These are phyloP conservation scores for Didymella glomerata DNA, from an alignment of 2,329 filamentous ascomycete genomes.

Conservation along the genomic window DNA sequence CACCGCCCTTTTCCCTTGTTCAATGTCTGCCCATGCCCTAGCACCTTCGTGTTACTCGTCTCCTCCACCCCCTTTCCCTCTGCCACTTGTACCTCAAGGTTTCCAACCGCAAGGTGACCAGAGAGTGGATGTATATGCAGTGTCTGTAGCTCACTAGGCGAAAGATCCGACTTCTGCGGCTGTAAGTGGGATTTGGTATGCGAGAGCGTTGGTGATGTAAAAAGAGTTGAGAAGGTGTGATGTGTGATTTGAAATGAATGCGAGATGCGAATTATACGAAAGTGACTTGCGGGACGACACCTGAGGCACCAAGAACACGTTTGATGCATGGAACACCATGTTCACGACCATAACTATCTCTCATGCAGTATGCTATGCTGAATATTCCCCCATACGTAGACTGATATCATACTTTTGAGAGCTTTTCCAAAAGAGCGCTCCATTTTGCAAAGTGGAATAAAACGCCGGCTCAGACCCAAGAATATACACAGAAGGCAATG, in stretches of 20 bases:
- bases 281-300: background rate
- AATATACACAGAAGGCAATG: slow-evolving; percentile 31
- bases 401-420: slow-evolving; percentile 17
- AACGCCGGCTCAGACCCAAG: slow-evolving; percentile 33
- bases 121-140: too few relatives aligned
- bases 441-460: background rate
- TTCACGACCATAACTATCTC: background rate
- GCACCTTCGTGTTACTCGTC: too few relatives aligned
- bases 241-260: background rate
- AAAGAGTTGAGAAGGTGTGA: background rate
- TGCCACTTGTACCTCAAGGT: too few relatives aligned
- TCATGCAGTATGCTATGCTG: background rate
- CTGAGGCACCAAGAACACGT: background rate
- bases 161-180: too few relatives aligned
- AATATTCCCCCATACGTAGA: background rate
- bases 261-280: background rate
- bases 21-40: too few relatives aligned
- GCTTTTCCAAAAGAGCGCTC: slow-evolving; percentile 14
- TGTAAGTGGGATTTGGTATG: too few relatives aligned
- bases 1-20: too few relatives aligned
- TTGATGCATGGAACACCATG: background rate
- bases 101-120: too few relatives aligned
- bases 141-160: too few relatives aligned
- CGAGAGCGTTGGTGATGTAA: too few relatives aligned
- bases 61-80: too few relatives aligned